Base-by-base conservation (phyloP, 805 yeast species). In the Metschnikowia koreensis region DNA sequence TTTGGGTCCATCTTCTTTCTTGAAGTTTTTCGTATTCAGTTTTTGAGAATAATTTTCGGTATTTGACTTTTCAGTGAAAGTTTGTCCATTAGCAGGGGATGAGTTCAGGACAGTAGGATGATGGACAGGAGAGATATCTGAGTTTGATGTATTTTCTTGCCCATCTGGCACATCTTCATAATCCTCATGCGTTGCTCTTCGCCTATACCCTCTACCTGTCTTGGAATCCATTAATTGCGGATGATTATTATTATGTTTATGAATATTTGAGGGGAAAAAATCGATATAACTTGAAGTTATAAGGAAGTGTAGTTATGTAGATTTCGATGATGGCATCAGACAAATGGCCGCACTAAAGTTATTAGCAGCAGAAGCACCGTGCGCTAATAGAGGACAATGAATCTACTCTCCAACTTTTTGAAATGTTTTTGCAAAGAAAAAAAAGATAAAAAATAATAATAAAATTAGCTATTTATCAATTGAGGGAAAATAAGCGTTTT, bases 171-270 rank as follows among this genome's bases (percentile, higher is more conserved):
- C 45, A 10, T 47, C 50, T 10, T 47, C 50, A 28, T 47, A 47
- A 13, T 44, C 50, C 33, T 47, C 50, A 22, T 29, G 15, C 38
- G 15, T 34, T 17, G 50, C 50, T 41, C 16, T 41, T 47, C 50
- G 44, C 45, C 41, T 47, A 38, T 41, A 34, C 7, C 47, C 47
- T 37, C 42, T 45, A 7, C 50, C 45, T 13, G 45, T 42, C 28
- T 42, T 28, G 1, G 45, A 15, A 5, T 42, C 45, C 45, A 42
- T 42, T 9, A 22, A 7, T 12, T 39, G 26, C 5, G 9, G 7
- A 11, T n/a, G 15, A 12, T n/a, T n/a, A 11, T 37, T 37, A 15
- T 8, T 8, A 37, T n/a, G 3, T 12, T 11, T 8, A 37, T 5
- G 9, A 6, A 7, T 22, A 17, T 3, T 22, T 39, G 34, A 6